Conservation (phyloP, 495 filamentous ascomycete genomes). For the Collariella sp. region DNA sequence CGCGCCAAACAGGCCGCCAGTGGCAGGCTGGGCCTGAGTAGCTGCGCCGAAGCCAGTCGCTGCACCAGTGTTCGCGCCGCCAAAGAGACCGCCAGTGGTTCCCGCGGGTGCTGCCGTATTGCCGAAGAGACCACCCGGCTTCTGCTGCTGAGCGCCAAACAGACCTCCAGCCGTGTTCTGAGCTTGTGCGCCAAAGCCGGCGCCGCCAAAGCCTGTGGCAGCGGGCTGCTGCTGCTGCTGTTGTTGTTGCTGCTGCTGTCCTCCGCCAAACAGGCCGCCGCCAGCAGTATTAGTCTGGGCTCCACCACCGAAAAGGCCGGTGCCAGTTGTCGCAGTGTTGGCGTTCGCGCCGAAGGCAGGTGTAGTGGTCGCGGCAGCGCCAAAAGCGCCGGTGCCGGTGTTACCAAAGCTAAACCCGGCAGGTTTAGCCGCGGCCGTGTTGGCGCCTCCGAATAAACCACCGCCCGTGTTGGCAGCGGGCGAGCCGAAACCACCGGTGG, state of each 20-base stretch:
- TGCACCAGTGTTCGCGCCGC: constrained; percentile 14
- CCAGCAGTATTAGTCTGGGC: constrained; percentile 23
- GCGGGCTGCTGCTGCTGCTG: constrained; percentile 14
- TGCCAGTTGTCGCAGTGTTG: constrained; percentile 38
- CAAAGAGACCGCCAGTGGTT: constrained; percentile 40
- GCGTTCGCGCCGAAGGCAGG: constrained; percentile 25
- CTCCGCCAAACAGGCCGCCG: constrained; percentile 45
- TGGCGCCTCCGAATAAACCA: constrained; percentile 26
- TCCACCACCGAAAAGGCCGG: constrained; percentile 51
- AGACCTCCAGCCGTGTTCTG: constrained; percentile 45
- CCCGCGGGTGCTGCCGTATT: constrained; percentile 21
- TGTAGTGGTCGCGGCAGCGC: constrained; percentile 20
- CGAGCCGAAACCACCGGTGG: constrained; percentile 28
- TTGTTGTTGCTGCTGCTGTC: constrained; percentile 18
- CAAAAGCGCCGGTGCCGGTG: constrained; percentile 16
- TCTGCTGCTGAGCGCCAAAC: constrained; percentile 51
- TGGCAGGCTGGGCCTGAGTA: constrained; percentile 22
- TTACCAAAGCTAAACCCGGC: constrained; percentile 26
- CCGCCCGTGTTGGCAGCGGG: constrained; percentile 33
- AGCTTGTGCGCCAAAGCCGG: constrained; percentile 22
- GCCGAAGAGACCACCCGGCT: constrained; percentile 45
- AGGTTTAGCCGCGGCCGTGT: constrained; percentile 30
- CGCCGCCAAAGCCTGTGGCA: constrained; percentile 14
- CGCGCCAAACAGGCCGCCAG: constrained; percentile 53
- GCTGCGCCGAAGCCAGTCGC: constrained; percentile 1